Conservation (phyloP, 371 early-diverging fungal genomes). For the Rhizopus arrhizus region DNA sequence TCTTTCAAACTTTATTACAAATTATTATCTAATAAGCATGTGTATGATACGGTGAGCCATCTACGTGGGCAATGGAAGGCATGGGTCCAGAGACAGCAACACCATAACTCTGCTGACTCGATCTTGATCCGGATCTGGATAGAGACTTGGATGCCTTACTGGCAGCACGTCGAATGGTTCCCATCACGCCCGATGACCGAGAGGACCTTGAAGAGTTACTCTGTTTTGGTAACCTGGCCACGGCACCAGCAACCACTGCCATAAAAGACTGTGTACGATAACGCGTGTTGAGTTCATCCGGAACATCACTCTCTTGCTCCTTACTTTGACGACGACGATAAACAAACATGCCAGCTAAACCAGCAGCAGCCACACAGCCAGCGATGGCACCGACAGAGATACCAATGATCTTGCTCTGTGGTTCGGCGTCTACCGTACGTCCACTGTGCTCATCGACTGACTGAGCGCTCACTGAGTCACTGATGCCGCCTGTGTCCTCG, state of each 20-base stretch:
- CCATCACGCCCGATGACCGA: constrained; percentile 24
- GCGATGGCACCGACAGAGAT: constrained; percentile 39
- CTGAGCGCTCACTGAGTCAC: constrained; percentile 20
- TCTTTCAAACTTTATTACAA: too few relatives aligned
- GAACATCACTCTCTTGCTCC: constrained; percentile 27
- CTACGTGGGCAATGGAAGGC: constrained; percentile 30
- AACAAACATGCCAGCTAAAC: constrained; percentile 46
- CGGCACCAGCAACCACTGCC: constrained; percentile 43
- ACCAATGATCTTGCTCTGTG: constrained; percentile 34
- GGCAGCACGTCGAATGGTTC: constrained; percentile 33
- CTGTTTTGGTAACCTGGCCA: constrained; percentile 36
- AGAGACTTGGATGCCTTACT: constrained; percentile 31
- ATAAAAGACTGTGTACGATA: constrained; percentile 43
- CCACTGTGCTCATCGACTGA: constrained; percentile 8
- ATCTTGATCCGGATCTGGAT: constrained; percentile 17
- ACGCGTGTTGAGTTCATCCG: constrained; percentile 33
- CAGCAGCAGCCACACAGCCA: constrained; percentile 46
- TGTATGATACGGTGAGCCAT: constrained; percentile 8
- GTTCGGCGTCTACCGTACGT: constrained; percentile 20
- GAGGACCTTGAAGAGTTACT: constrained; percentile 20
- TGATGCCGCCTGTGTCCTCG: not conserved
- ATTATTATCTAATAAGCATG: constrained; percentile 2
- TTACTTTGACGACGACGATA: constrained; percentile 30
- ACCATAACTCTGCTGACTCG: constrained; percentile 33
- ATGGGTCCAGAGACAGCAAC: constrained; percentile 31